Evolutionary conservation across 768 basidiomycete genomes (phyloP).

Genomic region (Mycena kentingensis): DNA sequence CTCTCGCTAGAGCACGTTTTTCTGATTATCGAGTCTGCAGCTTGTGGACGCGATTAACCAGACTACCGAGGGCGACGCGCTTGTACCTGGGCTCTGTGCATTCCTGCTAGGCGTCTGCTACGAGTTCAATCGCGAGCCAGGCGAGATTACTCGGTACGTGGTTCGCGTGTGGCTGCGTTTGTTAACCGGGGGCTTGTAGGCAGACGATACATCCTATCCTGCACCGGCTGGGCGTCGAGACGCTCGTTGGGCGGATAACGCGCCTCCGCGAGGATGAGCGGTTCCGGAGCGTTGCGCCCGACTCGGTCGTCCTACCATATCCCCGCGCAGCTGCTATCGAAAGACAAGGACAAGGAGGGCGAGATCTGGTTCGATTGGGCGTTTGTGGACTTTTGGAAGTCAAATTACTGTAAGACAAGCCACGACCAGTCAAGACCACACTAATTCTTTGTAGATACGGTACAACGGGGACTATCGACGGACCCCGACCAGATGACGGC

Average conservation of each 20-base stretch:
- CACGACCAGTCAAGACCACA: not conserved
- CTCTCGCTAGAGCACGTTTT: not conserved
- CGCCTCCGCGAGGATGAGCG: conserved; percentile 90
- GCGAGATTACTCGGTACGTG: conserved; percentile 87
- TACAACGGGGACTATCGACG: conserved; percentile 70
- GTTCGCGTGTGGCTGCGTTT: not conserved
- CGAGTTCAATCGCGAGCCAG: conserved; percentile 94
- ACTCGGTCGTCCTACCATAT: conserved; percentile 68
- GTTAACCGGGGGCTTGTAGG: conserved; percentile 39
- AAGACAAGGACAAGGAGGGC: conserved; percentile 56
- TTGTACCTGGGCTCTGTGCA: conserved; percentile 88
- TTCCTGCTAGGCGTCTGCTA: conserved; percentile 94
- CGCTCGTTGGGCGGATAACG: conserved; percentile 82
- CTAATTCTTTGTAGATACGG: conserved; percentile 52
- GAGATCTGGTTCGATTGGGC: conserved; percentile 99
- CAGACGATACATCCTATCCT: conserved; percentile 88
- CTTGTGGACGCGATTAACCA: conserved; percentile 95
- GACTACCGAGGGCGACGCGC: conserved; percentile 76
- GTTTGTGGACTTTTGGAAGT: conserved; percentile 98
- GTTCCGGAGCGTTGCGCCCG: conserved; percentile 88
- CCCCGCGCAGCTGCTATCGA: conserved; percentile 40
- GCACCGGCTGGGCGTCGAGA: conserved; percentile 86
- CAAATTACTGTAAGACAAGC: conserved; percentile 80
- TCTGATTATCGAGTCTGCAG: conserved; percentile 46
- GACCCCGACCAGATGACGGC: conserved; percentile 65